Conservation (phyloP, 768 basidiomycete species). For the Trametes sanguinea region DNA sequence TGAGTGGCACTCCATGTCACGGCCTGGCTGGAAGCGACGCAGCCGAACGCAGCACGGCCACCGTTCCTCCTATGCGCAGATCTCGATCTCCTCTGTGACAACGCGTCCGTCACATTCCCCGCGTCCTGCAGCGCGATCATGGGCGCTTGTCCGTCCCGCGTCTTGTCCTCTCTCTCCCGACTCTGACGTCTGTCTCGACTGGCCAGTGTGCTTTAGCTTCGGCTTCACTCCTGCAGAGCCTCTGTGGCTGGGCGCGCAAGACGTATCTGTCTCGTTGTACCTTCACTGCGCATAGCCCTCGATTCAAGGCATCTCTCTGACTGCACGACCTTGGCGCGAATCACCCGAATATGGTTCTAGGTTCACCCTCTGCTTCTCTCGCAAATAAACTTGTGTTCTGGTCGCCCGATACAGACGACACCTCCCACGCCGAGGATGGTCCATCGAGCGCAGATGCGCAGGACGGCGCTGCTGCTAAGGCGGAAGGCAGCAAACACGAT, state of each 20-base stretch:
- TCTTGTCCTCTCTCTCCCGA: conserved; percentile 3
- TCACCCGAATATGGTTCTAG: conserved; percentile 10
- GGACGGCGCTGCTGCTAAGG: neutral
- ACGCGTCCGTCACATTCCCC: conserved; percentile 6
- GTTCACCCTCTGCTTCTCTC: conserved; percentile 17
- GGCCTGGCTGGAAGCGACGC: too few species aligned
- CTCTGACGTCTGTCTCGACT: neutral
- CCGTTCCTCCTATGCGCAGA: too few species aligned
- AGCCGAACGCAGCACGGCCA: too few species aligned
- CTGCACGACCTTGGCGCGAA: too few species aligned
- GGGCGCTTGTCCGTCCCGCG: conserved; percentile 3
- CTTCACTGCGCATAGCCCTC: too few species aligned
- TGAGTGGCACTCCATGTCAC: too few species aligned
- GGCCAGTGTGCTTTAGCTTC: neutral
- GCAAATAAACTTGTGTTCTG: conserved; percentile 14
- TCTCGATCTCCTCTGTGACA: neutral
- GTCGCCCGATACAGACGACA: conserved; percentile 3
- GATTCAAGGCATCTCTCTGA: too few species aligned
- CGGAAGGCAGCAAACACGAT: neutral
- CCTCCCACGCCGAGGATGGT: neutral
- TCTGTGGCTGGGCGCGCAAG: neutral
- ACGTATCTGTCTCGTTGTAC: neutral
- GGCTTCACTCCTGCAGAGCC: neutral
- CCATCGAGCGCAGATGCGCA: neutral
- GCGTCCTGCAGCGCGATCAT: neutral